phyloP scores from a whole-genome alignment of 2,329 filamentous ascomycete species.

The Aureobasidium leucospermi region DNA sequence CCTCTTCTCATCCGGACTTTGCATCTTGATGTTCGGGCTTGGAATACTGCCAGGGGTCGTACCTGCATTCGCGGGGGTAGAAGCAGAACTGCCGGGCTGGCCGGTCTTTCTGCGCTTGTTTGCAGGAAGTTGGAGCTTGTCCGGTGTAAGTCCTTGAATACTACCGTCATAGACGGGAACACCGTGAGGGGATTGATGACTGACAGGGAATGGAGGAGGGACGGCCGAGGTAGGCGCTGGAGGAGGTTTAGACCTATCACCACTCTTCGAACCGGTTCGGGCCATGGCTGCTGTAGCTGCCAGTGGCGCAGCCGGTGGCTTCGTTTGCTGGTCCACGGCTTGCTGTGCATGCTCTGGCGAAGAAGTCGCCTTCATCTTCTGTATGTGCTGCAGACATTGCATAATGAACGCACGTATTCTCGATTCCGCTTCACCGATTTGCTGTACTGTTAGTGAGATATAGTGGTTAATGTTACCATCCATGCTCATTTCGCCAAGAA shows the following conservation, averaged over 20 bases:
- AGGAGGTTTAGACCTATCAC: constrained; percentile 25
- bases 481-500: constrained; percentile 22
- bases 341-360: constrained; percentile 15
- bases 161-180: constrained; percentile 48
- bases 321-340: background rate
- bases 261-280: constrained; percentile 12
- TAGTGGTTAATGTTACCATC: constrained; percentile 23
- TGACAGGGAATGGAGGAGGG: constrained; percentile 46
- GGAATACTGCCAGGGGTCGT: constrained; percentile 29
- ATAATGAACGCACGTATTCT: constrained; percentile 22
- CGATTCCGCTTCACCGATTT: constrained; percentile 21
- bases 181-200: constrained; percentile 48
- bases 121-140: constrained; percentile 51
- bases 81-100: constrained; percentile 30
- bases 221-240: constrained; percentile 44
- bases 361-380: constrained; percentile 18
- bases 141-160: constrained; percentile 44
- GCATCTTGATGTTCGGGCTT: constrained; percentile 35
- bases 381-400: constrained; percentile 19
- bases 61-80: constrained; percentile 31
- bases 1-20: constrained; percentile 38
- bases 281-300: constrained; percentile 13
- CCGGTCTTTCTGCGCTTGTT: constrained; percentile 49
- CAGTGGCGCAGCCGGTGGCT: background rate
- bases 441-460: constrained; percentile 21